Evolutionary conservation across 208 protist genomes (phyloP), one percentile per base, ranked within the genome.

Genomic region (Entamoeba dispar): DNA sequence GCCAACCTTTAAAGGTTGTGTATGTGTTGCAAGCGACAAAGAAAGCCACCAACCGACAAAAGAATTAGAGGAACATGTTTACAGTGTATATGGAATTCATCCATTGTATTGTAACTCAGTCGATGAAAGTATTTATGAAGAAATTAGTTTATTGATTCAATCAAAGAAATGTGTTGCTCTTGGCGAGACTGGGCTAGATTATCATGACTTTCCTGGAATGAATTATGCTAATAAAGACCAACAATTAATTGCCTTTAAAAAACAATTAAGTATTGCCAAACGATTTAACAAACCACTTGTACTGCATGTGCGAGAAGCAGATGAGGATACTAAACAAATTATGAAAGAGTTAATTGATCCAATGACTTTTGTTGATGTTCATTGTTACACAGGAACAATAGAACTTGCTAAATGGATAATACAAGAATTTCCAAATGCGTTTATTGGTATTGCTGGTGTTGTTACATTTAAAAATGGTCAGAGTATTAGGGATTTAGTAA

Each of bases 371-470:
- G 4, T 93, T 93, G 91, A 93, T 15, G 12, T 93, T n/a, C 93
- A 93, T 93, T 93, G 93, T 15, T 93, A 92, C 2, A 97, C 96
- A 27, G 92, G 69, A n/a, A 93, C 92, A 3, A 22, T 34, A 1
- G 61, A 92, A 4, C 94, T 97, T 86, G 94, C 93, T 31, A 47
- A 92, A 22, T 19, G 50, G 34, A n/a, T 97, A 17, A 49, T 97
- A 31, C 77, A 94, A 22, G 52, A 96, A 49, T 97, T 95, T 19
- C 91, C 93, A 51, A 95, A 96, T 49, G 94, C 95, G 4, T 97
- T 93, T 57, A 94, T 97, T 93, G 96, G 96, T 17, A 96, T 97
- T 91, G 97, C 96, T 19, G 96, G 96, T 22, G 93, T 96, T 31
- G 91, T 97, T 0, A 97, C 96, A 47, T 97, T 97, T 52, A 94